phyloP scores from a whole-genome alignment of 129 eudicot genomes.

The Pulicaria dysenterica region DNA sequence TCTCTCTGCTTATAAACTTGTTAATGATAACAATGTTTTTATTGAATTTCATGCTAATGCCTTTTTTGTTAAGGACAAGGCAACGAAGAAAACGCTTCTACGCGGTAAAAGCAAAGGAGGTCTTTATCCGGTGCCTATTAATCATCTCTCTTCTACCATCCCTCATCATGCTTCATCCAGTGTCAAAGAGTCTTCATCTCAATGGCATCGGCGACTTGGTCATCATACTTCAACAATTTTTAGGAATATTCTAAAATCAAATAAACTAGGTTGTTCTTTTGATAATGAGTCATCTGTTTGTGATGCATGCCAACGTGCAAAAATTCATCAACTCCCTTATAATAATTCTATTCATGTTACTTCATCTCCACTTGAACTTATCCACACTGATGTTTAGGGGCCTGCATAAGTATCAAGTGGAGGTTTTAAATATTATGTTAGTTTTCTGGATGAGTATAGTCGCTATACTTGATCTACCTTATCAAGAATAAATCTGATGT shows the following conservation, averaged over 20 bases:
- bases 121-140: constrained; percentile 1
- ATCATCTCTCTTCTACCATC: too few species aligned
- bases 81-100: constrained; percentile 14
- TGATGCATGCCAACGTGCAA: constrained; percentile 10
- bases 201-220: constrained; percentile 4
- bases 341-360: constrained; percentile 2
- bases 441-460: too few species aligned
- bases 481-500: constrained; percentile 6
- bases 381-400: too few species aligned
- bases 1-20: too few species aligned
- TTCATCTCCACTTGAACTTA: too few species aligned
- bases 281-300: constrained; percentile 12
- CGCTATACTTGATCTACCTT: constrained; percentile 5
- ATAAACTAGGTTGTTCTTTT: constrained; percentile 8
- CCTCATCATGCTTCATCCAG: too few species aligned
- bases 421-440: too few species aligned
- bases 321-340: constrained; percentile 23
- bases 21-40: not conserved
- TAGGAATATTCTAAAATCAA: not conserved
- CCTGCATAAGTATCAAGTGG: too few species aligned
- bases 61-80: constrained; percentile 2
- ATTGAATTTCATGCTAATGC: not conserved
- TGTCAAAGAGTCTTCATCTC: too few species aligned
- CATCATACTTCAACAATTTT: constrained; percentile 1
- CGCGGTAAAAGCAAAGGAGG: constrained; percentile 6